Percentiles rank a stretch among this genome's conserved stretches.
Evolutionary conservation across 192 early-diverging fungal genomes (phyloP).

Genomic region (Irineochytrium annulatum): DNA sequence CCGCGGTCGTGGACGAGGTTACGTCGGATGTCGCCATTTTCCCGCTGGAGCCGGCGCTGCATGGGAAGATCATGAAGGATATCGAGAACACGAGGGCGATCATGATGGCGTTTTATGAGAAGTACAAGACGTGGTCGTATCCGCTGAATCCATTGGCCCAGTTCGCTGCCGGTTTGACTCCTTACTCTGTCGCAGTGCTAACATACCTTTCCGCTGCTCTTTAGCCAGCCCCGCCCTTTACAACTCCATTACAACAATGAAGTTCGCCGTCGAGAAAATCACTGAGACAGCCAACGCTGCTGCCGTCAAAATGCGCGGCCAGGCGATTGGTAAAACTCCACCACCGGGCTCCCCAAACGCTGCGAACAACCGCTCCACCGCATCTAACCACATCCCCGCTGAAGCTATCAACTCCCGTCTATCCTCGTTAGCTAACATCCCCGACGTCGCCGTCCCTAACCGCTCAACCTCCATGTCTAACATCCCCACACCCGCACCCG

Average conservation of each 20-base stretch:
- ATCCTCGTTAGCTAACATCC: too few species aligned
- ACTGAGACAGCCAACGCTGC: background rate
- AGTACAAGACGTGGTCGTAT: slow-evolving; percentile 26
- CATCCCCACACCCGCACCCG: too few species aligned
- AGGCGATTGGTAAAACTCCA: too few species aligned
- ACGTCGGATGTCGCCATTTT: slow-evolving; percentile 29
- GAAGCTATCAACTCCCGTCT: too few species aligned
- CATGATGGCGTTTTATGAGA: slow-evolving; percentile 19
- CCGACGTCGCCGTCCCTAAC: too few species aligned
- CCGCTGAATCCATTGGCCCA: slow-evolving; percentile 22
- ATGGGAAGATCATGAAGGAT: slow-evolving; percentile 7
- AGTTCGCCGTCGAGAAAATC: background rate
- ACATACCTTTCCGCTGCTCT: too few species aligned
- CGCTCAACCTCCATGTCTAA: too few species aligned
- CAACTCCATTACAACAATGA: background rate
- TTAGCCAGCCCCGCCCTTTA: slow-evolving; percentile 12
- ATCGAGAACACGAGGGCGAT: slow-evolving; percentile 5
- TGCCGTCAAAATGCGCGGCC: too few species aligned
- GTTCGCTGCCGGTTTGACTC: slow-evolving; percentile 29
- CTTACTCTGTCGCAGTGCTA: too few species aligned
- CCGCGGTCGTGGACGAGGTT: slow-evolving; percentile 20
- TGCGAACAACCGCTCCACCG: too few species aligned
- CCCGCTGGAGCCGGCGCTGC: slow-evolving; percentile 7
- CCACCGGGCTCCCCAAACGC: too few species aligned
- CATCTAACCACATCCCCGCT: too few species aligned